Evolutionary conservation across 1,284 basidiomycete species (phyloP), one percentile per base, ranked within the genome.

Genomic region (Fomes fomentarius): DNA sequence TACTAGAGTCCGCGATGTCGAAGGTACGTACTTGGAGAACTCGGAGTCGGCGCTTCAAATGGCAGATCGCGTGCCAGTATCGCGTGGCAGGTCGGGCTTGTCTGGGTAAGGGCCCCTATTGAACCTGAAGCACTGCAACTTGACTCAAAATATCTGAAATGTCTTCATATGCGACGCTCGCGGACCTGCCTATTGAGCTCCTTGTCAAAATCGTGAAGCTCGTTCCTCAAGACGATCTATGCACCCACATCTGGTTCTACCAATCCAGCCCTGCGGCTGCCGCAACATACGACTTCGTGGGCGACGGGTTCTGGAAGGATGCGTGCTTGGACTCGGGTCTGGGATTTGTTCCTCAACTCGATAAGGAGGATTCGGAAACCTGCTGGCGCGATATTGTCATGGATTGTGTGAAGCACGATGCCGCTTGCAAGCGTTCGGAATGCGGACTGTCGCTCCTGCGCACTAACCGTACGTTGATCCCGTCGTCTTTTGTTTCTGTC

Each of bases 241-340:
- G 45, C 22, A 57, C 56, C 4, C 58, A 57, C 26, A 50, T 61
- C n/a, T 61, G 49, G 31, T 56, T 55, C 43, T 52, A 50, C 37
- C 24, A 46, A 21, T 21, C 42, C 2, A 10, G 22, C n/a, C 43
- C 38, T 9, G 2, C 4, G 30, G 45, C 51, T 12, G 51, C 56
- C 12, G 56, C 47, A 10, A 33, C 48, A 10, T 58, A 58, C 25
- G 52, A 52, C 30, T 26, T 26, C 0, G 41, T 42, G 10, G 42
- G 31, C 12, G 33, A 54, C n/a, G 15, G 39, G 9, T 52, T 54
- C 15, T 58, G 52, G 57, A n/a, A 49, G 35, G 28, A 25, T 8
- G 30, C 34, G 5, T 58, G 57, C 49, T 47, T 41, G 44, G 19
- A 38, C 5, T 35, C 38, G 24, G 56, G 48, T 4, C 47, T 58